Conservation (phyloP, 2,329 filamentous ascomycete genomes). For the Nemania sp. region DNA sequence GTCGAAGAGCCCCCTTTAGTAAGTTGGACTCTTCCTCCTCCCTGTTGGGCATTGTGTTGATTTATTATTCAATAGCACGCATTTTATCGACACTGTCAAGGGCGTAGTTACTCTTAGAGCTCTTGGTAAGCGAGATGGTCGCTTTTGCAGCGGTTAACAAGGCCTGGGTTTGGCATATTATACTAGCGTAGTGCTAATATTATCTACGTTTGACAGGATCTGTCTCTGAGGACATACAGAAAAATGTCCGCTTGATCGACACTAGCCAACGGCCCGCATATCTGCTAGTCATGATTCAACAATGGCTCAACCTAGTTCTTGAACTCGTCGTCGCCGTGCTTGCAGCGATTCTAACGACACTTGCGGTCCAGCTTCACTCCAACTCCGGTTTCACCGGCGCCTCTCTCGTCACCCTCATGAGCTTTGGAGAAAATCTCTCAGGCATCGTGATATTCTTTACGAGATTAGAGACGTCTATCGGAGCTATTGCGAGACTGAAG, state of each 20-base stretch:
- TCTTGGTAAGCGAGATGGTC: constrained; percentile 42
- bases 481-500: constrained; percentile 40
- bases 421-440: constrained; percentile 37
- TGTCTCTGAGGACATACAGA: constrained; percentile 46
- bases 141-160: not conserved
- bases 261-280: constrained; percentile 57
- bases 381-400: constrained; percentile 37
- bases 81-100: constrained; percentile 54
- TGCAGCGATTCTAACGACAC: constrained; percentile 31
- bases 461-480: constrained; percentile 41
- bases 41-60: not conserved
- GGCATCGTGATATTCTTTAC: constrained; percentile 38
- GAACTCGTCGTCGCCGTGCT: constrained; percentile 33
- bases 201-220: constrained; percentile 39
- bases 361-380: constrained; percentile 33
- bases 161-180: not conserved
- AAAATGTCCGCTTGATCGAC: constrained; percentile 51
- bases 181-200: not conserved
- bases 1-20: constrained; percentile 52
- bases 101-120: constrained; percentile 55
- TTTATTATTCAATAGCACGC: constrained; percentile 30
- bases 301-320: constrained; percentile 35
- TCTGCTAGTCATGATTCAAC: constrained; percentile 54
- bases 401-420: constrained; percentile 41
- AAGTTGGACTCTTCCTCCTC: not conserved